These are phyloP conservation scores for Xylariales sp. DNA, from an alignment of 2,329 filamentous ascomycete species.

Conservation along the genomic window DNA sequence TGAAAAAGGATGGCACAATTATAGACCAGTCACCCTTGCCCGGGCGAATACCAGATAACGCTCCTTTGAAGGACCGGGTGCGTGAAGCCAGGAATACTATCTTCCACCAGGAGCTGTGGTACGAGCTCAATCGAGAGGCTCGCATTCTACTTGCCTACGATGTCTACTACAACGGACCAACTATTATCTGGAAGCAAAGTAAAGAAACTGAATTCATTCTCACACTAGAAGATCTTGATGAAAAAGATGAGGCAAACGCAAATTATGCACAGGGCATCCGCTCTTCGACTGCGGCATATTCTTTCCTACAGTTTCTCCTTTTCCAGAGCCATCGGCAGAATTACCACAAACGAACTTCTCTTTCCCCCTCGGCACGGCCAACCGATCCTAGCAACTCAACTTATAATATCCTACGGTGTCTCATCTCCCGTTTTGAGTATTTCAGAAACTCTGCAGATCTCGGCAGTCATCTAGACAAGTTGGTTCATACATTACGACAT, in stretches of 20 bases:
- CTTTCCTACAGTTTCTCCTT: slow-evolving; percentile 80
- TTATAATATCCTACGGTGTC: slow-evolving; percentile 63
- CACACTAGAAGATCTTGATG: slow-evolving; percentile 73
- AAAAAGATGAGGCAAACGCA: slow-evolving; percentile 52
- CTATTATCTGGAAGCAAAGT: slow-evolving; percentile 67
- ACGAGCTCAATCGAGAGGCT: slow-evolving; percentile 87
- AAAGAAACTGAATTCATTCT: slow-evolving; percentile 69
- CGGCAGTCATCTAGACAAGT: slow-evolving; percentile 56
- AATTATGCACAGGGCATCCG: slow-evolving; percentile 55
- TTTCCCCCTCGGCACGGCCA: slow-evolving; percentile 54
- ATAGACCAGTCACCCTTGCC: slow-evolving; percentile 68
- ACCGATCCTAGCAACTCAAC: slow-evolving; percentile 55
- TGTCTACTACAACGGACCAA: slow-evolving; percentile 71
- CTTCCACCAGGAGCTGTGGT: slow-evolving; percentile 87
- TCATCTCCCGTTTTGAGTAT: slow-evolving; percentile 63
- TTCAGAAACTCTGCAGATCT: slow-evolving; percentile 55
- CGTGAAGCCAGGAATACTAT: slow-evolving; percentile 81
- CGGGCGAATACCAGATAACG: slow-evolving; percentile 65
- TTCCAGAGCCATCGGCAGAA: slow-evolving; percentile 82
- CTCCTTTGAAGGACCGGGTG: slow-evolving; percentile 74
- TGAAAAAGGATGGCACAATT: slow-evolving; percentile 67
- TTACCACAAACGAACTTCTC: slow-evolving; percentile 73
- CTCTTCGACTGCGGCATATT: slow-evolving; percentile 73
- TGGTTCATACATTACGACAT: slow-evolving; percentile 58
- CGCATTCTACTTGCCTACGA: slow-evolving; percentile 77